Conservation (phyloP, 805 yeast genomes). For the Teunomyces barrocoloradensis region DNA sequence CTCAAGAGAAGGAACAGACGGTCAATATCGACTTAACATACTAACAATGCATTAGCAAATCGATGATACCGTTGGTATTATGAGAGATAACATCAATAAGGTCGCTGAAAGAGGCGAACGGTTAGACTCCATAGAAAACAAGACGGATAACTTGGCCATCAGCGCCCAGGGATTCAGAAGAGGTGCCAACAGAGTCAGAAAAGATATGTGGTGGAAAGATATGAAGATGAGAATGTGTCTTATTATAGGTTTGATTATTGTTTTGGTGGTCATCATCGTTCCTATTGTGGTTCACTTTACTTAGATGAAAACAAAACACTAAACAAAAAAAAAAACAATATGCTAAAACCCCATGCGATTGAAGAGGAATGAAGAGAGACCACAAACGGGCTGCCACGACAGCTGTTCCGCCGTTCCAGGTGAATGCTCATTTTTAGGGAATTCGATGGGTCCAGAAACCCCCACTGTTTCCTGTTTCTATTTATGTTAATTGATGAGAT, state of each 20-base stretch:
- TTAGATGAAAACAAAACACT: conserved; percentile 8
- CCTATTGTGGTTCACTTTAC: conserved; percentile 91
- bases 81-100: conserved; percentile 95
- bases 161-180: conserved; percentile 93
- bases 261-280: conserved; percentile 82
- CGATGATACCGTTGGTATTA: conserved; percentile 94
- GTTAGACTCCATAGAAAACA: conserved; percentile 85
- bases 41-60: conserved; percentile 55
- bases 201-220: conserved; percentile 99
- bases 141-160: conserved; percentile 88
- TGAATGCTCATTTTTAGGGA: background rate
- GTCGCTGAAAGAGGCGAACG: conserved; percentile 95
- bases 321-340: background rate
- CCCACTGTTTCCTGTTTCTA: background rate
- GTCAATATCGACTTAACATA: conserved; percentile 8
- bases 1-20: background rate
- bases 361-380: background rate
- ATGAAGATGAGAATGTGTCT: conserved; percentile 93
- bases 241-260: conserved; percentile 71
- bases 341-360: background rate
- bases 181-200: conserved; percentile 95
- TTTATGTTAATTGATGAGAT: conserved; percentile 4
- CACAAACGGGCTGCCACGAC: background rate
- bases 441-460: background rate
- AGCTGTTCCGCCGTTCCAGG: background rate